Percentiles rank a stretch among this genome's conserved stretches.
These are phyloP conservation scores for Shiraia sp. DNA, from an alignment of 2,329 filamentous ascomycete species.

Conservation along the genomic window DNA sequence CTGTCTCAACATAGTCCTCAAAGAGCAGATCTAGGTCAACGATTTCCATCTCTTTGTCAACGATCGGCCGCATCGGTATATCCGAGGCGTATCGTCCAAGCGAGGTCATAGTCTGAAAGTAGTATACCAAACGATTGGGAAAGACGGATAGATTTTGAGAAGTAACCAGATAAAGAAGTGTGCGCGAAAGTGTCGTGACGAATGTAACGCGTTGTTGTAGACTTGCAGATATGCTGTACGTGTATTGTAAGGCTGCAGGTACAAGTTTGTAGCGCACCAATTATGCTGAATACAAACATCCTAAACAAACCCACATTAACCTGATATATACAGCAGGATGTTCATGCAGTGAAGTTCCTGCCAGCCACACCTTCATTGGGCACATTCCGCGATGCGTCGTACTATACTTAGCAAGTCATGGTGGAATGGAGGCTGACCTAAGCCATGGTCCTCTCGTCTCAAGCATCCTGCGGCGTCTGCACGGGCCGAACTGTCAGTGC, in stretches of 20 bases:
- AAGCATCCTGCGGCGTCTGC: slow-evolving; percentile 22
- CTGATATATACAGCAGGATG: slow-evolving; percentile 39
- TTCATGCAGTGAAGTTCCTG: slow-evolving; percentile 28
- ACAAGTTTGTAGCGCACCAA: slow-evolving; percentile 31
- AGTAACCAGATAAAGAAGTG: slow-evolving; percentile 11
- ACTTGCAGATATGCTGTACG: slow-evolving; percentile 21
- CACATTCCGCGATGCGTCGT: slow-evolving; percentile 35
- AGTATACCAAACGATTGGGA: slow-evolving; percentile 22
- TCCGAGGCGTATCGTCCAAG: slow-evolving; percentile 28
- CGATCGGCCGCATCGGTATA: slow-evolving; percentile 50
- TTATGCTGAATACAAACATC: slow-evolving; percentile 39
- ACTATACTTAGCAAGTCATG: slow-evolving; percentile 40
- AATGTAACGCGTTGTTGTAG: slow-evolving; percentile 26
- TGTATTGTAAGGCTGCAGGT: slow-evolving; percentile 25
- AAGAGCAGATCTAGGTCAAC: slow-evolving; percentile 65
- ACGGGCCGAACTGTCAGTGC: slow-evolving; percentile 15
- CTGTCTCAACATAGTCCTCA: slow-evolving; percentile 65
- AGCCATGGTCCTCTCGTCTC: slow-evolving; percentile 33
- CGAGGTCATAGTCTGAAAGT: slow-evolving; percentile 30
- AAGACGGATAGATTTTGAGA: slow-evolving; percentile 8
- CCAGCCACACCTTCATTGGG: slow-evolving; percentile 37
- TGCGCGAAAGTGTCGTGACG: slow-evolving; percentile 16
- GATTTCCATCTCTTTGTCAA: slow-evolving; percentile 58
- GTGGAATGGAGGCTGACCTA: slow-evolving; percentile 40
- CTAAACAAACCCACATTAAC: slow-evolving; percentile 36